Evolutionary conservation across 2,329 filamentous ascomycete species (phyloP).

Genomic region (Aureobasidium sp.): DNA sequence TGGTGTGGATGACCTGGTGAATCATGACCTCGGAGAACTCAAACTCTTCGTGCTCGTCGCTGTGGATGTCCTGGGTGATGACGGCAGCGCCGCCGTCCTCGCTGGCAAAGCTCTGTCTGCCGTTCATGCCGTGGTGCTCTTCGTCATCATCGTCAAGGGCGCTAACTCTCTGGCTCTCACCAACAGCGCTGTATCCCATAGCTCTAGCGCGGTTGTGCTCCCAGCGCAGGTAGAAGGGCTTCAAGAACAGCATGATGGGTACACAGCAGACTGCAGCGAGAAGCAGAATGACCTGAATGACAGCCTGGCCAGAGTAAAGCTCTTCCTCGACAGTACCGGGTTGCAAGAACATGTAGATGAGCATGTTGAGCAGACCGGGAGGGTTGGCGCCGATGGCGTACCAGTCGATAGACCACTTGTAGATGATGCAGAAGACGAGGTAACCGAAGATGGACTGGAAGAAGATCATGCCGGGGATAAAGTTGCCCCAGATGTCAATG

Average conservation of each 20-base stretch:
- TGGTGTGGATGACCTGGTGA: slow-evolving; percentile 97
- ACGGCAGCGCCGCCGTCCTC: slow-evolving; percentile 78
- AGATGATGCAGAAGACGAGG: slow-evolving; percentile 84
- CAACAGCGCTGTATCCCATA: slow-evolving; percentile 85
- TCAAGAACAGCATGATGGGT: slow-evolving; percentile 83
- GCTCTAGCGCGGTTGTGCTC: slow-evolving; percentile 86
- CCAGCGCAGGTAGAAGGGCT: slow-evolving; percentile 89
- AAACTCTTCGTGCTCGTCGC: slow-evolving; percentile 87
- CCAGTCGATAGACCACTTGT: slow-evolving; percentile 97
- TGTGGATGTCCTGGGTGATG: slow-evolving; percentile 76
- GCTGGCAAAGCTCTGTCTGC: slow-evolving; percentile 54
- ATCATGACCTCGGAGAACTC: slow-evolving; percentile 98
- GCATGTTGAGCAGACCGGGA: slow-evolving; percentile 91
- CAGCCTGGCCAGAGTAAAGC: slow-evolving; percentile 69
- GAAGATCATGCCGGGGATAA: slow-evolving; percentile 97
- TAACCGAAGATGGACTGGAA: slow-evolving; percentile 99
- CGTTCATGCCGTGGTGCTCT: slow-evolving; percentile 40
- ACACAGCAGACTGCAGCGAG: slow-evolving; percentile 79
- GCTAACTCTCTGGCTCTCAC: slow-evolving; percentile 78
- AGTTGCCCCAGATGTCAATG: slow-evolving; percentile 96
- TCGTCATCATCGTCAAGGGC: slow-evolving; percentile 82
- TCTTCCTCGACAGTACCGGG: slow-evolving; percentile 66
- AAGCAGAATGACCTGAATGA: slow-evolving; percentile 68
- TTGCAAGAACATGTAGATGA: slow-evolving; percentile 98
- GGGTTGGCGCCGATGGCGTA: slow-evolving; percentile 55